phyloP scores from a whole-genome alignment of 345 rosid species.

The Populus deltoides region DNA sequence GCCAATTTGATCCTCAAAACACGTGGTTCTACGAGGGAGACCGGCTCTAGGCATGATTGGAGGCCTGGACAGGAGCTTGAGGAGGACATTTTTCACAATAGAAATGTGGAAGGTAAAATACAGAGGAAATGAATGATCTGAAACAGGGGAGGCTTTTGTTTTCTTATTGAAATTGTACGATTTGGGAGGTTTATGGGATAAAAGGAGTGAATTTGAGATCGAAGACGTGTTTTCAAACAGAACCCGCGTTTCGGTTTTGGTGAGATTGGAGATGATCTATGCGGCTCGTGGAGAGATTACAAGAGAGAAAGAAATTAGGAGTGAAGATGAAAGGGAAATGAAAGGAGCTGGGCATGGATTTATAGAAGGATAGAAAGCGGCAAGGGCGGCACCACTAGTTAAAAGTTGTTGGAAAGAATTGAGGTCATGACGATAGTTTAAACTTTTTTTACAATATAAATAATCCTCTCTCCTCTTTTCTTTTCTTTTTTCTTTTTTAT shows the following conservation, averaged over 20 bases:
- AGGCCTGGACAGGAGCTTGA: slow-evolving; percentile 47
- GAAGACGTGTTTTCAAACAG: background rate
- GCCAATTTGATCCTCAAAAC: slow-evolving; percentile 38
- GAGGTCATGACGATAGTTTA: background rate
- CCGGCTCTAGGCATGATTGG: slow-evolving; percentile 51
- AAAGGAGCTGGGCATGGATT: slow-evolving; percentile 27
- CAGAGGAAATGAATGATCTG: slow-evolving; percentile 9
- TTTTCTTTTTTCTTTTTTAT: too few species aligned
- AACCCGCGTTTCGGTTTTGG: background rate
- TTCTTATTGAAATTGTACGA: background rate
- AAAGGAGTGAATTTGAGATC: background rate
- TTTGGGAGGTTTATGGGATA: background rate
- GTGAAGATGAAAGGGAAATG: slow-evolving; percentile 29
- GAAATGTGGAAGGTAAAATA: background rate
- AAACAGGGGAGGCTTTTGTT: background rate
- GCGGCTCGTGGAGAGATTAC: background rate
- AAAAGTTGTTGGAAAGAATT: background rate
- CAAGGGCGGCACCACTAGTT: background rate
- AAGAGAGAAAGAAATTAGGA: background rate
- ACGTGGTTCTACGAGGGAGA: slow-evolving; percentile 24
- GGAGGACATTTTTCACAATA: slow-evolving; percentile 33
- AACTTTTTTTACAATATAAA: background rate
- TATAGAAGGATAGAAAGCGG: slow-evolving; percentile 35
- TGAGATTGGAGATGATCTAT: background rate
- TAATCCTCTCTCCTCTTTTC: too few species aligned